phyloP scores from a whole-genome alignment of 176 grass and related monocot species.

The Canna indica region DNA sequence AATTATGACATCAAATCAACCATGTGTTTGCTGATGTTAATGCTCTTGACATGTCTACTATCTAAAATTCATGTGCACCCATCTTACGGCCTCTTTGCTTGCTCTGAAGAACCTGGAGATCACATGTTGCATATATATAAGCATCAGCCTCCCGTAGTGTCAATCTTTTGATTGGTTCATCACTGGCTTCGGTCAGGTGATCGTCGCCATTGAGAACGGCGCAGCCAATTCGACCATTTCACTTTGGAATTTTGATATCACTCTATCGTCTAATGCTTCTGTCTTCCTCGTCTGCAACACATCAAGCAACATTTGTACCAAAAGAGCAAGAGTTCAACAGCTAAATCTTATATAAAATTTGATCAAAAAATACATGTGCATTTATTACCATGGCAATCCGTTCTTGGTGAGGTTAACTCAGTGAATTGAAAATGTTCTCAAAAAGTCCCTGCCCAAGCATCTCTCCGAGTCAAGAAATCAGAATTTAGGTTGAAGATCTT shows the following conservation, averaged over 20 bases:
- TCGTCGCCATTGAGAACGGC: not conserved
- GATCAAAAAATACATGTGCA: not conserved
- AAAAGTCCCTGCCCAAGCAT: conserved; percentile 2
- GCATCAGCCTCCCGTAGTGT: not conserved
- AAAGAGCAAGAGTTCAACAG: not conserved
- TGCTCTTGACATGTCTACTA: too few relatives aligned
- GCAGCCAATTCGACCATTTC: not conserved
- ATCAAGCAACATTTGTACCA: not conserved
- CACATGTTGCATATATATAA: not conserved
- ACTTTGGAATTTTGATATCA: not conserved
- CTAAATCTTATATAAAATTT: not conserved
- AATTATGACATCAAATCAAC: too few relatives aligned
- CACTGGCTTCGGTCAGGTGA: not conserved
- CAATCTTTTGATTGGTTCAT: not conserved
- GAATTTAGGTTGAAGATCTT: conserved; percentile 2
- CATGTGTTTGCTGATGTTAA: too few relatives aligned
- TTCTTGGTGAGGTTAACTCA: not conserved
- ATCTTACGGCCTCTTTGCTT: not conserved
- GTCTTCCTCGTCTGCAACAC: not conserved
- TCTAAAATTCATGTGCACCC: too few relatives aligned
- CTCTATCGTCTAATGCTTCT: not conserved
- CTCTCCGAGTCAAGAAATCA: conserved; percentile 4
- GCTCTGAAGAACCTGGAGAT: not conserved
- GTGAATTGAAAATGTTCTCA: not conserved
- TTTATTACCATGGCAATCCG: not conserved